These are phyloP conservation scores for barrel medic (Medicago truncatula) DNA, from an alignment of 306 rosid species.

Conservation along the genomic window MtrunA17r5.0-ANR NC_053042.1:41487501-41488000, in stretches of 20 bases:
- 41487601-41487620: slow-evolving; percentile 50
- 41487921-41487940: slow-evolving; percentile 48
- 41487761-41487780: slow-evolving; percentile 54
- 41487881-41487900: slow-evolving; percentile 80
- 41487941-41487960: slow-evolving; percentile 10
- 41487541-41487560: slow-evolving; percentile 60
- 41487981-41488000: slow-evolving; percentile 24
- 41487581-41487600: slow-evolving; percentile 58
- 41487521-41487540: slow-evolving; percentile 55
- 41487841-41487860: slow-evolving; percentile 45
- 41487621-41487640: slow-evolving; percentile 62
- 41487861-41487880: slow-evolving; percentile 70
- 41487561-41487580: slow-evolving; percentile 64
- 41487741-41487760: slow-evolving; percentile 65
- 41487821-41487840: slow-evolving; percentile 54
- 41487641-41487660: slow-evolving; percentile 52
- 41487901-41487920: slow-evolving; percentile 64
- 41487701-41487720: slow-evolving; percentile 62
- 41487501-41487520: slow-evolving; percentile 8
- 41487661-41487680: slow-evolving; percentile 79
- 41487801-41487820: slow-evolving; percentile 51
- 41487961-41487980: slow-evolving; percentile 31
- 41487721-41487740: slow-evolving; percentile 39
- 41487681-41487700: slow-evolving; percentile 64
- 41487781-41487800: slow-evolving; percentile 53